Percentiles rank a stretch among this genome's conserved stretches.
phyloP scores from a whole-genome alignment of 2,329 filamentous ascomycete species.

The Davidsoniella australis region DNA sequence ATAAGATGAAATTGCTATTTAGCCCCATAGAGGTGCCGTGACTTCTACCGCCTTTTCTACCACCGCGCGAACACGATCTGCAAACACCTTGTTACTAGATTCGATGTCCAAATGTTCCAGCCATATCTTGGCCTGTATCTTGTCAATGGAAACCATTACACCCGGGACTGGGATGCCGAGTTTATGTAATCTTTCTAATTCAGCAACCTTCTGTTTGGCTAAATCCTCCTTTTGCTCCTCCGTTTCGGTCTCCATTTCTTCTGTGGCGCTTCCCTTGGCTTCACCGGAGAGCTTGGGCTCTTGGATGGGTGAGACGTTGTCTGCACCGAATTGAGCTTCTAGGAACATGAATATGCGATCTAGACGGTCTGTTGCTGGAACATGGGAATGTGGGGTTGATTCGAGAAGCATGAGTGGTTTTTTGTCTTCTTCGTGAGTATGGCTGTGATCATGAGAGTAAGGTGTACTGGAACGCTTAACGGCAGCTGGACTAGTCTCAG shows the following conservation, averaged over 20 bases:
- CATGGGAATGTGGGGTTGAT: slow-evolving; percentile 55
- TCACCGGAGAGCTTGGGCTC: slow-evolving; percentile 32
- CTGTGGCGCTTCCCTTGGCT: slow-evolving; percentile 18
- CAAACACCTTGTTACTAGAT: slow-evolving; percentile 59
- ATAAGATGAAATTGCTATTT: slow-evolving; percentile 10
- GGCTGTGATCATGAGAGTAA: slow-evolving; percentile 17
- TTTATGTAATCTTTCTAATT: slow-evolving; percentile 63
- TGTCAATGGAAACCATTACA: slow-evolving; percentile 72
- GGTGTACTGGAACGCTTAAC: slow-evolving; percentile 50
- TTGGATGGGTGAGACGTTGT: slow-evolving; percentile 64
- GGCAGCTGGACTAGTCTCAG: slow-evolving; percentile 85
- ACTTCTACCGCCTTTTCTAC: slow-evolving; percentile 82
- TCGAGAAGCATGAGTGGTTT: slow-evolving; percentile 18
- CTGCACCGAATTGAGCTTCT: slow-evolving; percentile 82
- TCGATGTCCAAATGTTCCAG: slow-evolving; percentile 84
- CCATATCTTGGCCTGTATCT: slow-evolving; percentile 77
- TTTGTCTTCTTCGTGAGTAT: slow-evolving; percentile 24
- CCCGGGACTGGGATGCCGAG: slow-evolving; percentile 85
- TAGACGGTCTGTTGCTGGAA: slow-evolving; percentile 59
- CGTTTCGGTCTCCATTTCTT: slow-evolving; percentile 16
- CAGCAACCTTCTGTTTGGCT: slow-evolving; percentile 41
- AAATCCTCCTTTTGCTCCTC: slow-evolving; percentile 29
- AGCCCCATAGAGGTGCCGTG: slow-evolving; percentile 55
- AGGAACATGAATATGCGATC: slow-evolving; percentile 86
- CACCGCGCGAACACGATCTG: slow-evolving; percentile 72